Base-by-base conservation (phyloP, 1,139 yeast species). In the Pichia sp. region DNA sequence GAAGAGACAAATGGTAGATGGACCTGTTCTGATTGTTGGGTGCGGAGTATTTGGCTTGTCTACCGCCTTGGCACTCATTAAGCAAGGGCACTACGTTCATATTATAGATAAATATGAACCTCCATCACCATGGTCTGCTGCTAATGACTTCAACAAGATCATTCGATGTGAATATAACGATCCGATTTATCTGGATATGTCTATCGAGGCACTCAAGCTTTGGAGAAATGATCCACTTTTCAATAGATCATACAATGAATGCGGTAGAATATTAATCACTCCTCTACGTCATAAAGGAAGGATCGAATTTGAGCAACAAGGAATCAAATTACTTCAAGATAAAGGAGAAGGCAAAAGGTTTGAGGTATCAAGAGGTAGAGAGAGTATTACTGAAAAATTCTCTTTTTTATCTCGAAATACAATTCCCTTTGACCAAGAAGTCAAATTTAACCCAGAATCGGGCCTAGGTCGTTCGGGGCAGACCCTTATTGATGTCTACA, bases 41-140 rank as follows among this genome's bases (percentile, higher is more conserved):
- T 62, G 68, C 53, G 77, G 77, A 2, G 73, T 73, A 0, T 73
- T 72, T 62, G 77, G 77, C 0, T 64, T 73, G 3, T 71, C 75
- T 1, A 68, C 75, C 0, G 75, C 73, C 1, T 62, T 72, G 7
- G 67, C 69, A 42, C 63, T 72, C 1, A 63, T 67, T 4, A 54
- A 59, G 36, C 51, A 59, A 36, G 68, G 64, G 10, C 53, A 59
- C 10, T 51, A 42, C n/a, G 74, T 75, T 6, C 58, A 64, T 1
- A 71, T 72, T 0, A 60, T 78, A 30, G 82, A 78, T 62, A 68
- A 71, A 15, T 70, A 68, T 55, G 66, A 71, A 19, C 71, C 75
- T 1, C 81, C 81, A 8, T 77, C 81, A 0, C 75, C 76, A 0
- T 67, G 75, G 66, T 74, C 80, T 2, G 82, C 81, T n/a, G 77